Base-by-base conservation (phyloP, 345 rosid genomes). In the Gossypium rotundifolium region DNA sequence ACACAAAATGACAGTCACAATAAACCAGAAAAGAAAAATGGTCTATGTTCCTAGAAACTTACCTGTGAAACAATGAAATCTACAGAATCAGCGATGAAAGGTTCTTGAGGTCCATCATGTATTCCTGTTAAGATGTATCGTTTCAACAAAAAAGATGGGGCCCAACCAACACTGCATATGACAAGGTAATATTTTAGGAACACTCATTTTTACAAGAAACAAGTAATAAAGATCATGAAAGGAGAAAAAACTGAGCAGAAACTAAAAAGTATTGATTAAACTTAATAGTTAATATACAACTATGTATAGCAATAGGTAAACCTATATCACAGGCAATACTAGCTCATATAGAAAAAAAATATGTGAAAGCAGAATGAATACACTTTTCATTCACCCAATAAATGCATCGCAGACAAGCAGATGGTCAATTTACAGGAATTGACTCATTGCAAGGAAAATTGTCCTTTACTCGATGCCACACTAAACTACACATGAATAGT, bases 31-130 rank as follows among this genome's bases (percentile, higher is more conserved):
- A 9, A 58, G 51, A 46, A 59, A 57, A 72, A 25, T 42, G 25
- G 5, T 1, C 4, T 13, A 58, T 8, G 2, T 78, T 49, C 57
- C 58, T 0, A 5, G 73, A 62, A 72, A 72, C 17, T n/a, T 77
- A 93, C 98, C 95, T 91, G 98, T 83, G 98, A 89, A 81, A 93
- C 99, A 70, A 89, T 92, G 78, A 96, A 91, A 84, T 96, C 98
- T 59, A 96, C 97, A 27, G 98, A 96, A 90, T 93, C 99, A 27
- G 99, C 97, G n/a, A 96, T 96, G 76, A 96, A 96, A 52, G 98
- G 96, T 85, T 96, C 99, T 14, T 91, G 97, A 75, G 98, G 99
- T 53, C 98, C 98, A 71, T 90, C 90, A 20, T 88, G 96, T 74
- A 96, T 96, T 79, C 98, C 98, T 51, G 96, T 90, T 82, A 93